phyloP scores from a whole-genome alignment of 441 rosid genomes.

The Syzygium malaccense region DNA sequence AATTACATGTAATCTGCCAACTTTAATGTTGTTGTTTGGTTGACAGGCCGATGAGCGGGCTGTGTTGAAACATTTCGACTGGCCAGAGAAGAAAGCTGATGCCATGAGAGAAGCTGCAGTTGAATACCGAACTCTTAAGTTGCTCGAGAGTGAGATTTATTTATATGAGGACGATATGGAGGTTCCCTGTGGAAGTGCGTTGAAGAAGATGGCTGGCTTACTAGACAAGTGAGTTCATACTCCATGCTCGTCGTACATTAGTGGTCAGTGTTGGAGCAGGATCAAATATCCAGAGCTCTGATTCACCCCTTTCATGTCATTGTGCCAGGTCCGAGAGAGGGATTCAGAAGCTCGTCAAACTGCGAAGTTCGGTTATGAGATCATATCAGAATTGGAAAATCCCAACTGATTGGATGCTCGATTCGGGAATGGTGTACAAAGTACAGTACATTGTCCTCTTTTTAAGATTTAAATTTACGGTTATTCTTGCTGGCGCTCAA shows the following conservation, averaged over 20 bases:
- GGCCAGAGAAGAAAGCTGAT: constrained; percentile 97
- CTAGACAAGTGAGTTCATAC: constrained; percentile 57
- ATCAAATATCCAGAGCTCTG: neutral
- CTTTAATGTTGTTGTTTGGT: neutral
- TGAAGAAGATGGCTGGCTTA: constrained; percentile 74
- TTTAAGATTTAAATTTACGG: neutral
- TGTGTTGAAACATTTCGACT: constrained; percentile 87
- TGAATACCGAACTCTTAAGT: constrained; percentile 72
- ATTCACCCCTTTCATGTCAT: constrained; percentile 1
- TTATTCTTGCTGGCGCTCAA: neutral
- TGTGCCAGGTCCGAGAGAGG: constrained; percentile 62
- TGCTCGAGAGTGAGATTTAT: constrained; percentile 58
- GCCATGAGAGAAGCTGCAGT: constrained; percentile 83
- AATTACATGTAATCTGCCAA: neutral
- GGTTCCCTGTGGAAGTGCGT: constrained; percentile 50
- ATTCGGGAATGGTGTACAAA: constrained; percentile 60
- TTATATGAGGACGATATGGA: constrained; percentile 43
- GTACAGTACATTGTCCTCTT: constrained; percentile 17
- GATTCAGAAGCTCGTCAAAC: constrained; percentile 50
- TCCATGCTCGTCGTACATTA: neutral
- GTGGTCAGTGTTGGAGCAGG: neutral
- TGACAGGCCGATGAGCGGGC: constrained; percentile 84
- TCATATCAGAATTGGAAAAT: constrained; percentile 61
- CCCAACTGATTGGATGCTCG: constrained; percentile 91
- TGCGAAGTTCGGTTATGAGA: constrained; percentile 47